Evolutionary conservation across 2,329 filamentous ascomycete species (phyloP).

Genomic region (Sporothrix luriei): DNA sequence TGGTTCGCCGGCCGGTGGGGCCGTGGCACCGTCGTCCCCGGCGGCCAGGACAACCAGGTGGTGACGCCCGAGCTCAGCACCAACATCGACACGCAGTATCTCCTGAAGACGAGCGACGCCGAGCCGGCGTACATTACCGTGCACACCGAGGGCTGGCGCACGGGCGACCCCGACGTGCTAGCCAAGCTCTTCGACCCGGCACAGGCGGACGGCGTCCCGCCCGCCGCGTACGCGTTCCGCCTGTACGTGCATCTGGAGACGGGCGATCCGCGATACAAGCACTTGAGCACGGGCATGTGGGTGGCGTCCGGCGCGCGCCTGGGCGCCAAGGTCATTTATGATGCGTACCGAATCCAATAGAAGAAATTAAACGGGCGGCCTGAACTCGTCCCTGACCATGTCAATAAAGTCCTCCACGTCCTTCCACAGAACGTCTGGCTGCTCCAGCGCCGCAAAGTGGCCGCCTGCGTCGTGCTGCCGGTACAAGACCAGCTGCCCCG

Average conservation of each 20-base stretch:
- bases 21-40: background rate
- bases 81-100: constrained; percentile 10
- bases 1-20: constrained; percentile 6
- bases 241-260: background rate
- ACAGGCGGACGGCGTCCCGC: background rate
- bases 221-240: background rate
- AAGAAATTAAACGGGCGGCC: background rate
- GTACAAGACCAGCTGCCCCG: background rate
- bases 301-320: background rate
- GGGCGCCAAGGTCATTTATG: background rate
- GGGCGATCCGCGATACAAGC: background rate
- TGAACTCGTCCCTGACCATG: background rate
- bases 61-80: constrained; percentile 13
- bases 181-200: constrained; percentile 6
- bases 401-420: constrained; percentile 13
- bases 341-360: background rate
- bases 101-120: background rate
- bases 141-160: constrained; percentile 18
- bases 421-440: constrained; percentile 2
- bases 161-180: background rate
- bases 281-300: constrained; percentile 2
- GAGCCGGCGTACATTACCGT: constrained; percentile 17
- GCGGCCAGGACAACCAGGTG: constrained; percentile 13
- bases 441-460: constrained; percentile 3
- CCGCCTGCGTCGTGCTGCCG: background rate